Evolutionary conservation across 176 grass and related monocot genomes (phyloP), one percentile per base, ranked within the genome.

Genomic region (Phyllostachys edulis): DNA sequence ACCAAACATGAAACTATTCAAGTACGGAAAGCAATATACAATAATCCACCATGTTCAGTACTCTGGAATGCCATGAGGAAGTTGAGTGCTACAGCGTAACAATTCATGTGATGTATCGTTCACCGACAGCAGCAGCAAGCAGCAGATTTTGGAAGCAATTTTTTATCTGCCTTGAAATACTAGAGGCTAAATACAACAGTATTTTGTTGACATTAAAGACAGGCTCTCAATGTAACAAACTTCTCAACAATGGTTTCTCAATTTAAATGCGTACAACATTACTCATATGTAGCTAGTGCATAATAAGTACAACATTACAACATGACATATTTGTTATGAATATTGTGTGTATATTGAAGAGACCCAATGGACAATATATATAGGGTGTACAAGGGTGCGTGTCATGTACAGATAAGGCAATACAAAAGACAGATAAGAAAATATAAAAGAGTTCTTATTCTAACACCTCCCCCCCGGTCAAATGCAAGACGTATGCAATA

Each of bases 271-370:
- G 5, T 14, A 67, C 38, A 40, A 12, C 4, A 66, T 12, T 80
- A n/a, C 52, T 71, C 34, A 17, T 29, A 5, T 39, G 13, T 52
- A 67, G 27, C 42, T 34, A 18, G 0, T 39, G 45, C 18, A 80
- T 67, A 67, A 20, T 20, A 80, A 66, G 65, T 67, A 80, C 45
- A 73, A 21, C 3, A 69, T 76, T 66, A 67, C 62, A 72, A 32
- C 3, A 71, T 82, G 37, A 45, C n/a, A n/a, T n/a, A n/a, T n/a
- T n/a, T n/a, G n/a, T n/a, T n/a, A n/a, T n/a, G n/a, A n/a, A n/a
- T n/a, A n/a, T n/a, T n/a, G n/a, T n/a, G n/a, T n/a, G n/a, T n/a
- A n/a, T n/a, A n/a, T n/a, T n/a, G n/a, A n/a, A n/a, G n/a, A n/a
- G n/a, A n/a, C n/a, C n/a, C n/a, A n/a, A n/a, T n/a, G n/a, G n/a